Percentiles rank a stretch among this genome's conserved stretches.
Evolutionary conservation across 2,329 filamentous ascomycete species (phyloP).

Genomic region (Venturia oleaginea): DNA sequence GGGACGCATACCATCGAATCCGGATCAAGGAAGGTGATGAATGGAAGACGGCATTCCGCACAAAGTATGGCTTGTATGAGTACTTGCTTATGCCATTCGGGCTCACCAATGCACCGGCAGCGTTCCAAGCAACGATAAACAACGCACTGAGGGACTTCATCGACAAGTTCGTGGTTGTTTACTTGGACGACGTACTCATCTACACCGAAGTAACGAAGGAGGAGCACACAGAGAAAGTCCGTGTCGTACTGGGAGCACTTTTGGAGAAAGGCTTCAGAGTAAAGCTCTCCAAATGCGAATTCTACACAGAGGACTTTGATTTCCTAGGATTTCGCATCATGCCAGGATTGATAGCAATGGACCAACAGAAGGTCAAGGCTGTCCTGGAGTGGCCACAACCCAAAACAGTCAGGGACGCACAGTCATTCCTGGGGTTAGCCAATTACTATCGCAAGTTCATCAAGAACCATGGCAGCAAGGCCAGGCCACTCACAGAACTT

Average conservation of each 20-base stretch:
- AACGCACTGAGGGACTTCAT: slow-evolving; percentile 17
- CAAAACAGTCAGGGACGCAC: slow-evolving; percentile 6
- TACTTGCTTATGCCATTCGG: slow-evolving; percentile 24
- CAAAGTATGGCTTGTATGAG: slow-evolving; percentile 25
- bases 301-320: slow-evolving; percentile 22
- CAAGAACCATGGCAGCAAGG: background rate
- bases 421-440: background rate
- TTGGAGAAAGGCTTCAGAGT: slow-evolving; percentile 10
- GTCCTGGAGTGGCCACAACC: slow-evolving; percentile 19
- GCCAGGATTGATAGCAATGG: slow-evolving; percentile 19
- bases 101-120: slow-evolving; percentile 16
- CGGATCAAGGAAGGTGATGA: slow-evolving; percentile 25
- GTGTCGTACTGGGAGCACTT: slow-evolving; percentile 8
- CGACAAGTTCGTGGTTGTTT: slow-evolving; percentile 18
- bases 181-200: slow-evolving; percentile 21
- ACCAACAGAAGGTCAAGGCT: slow-evolving; percentile 17
- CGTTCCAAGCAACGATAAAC: slow-evolving; percentile 21
- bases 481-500: background rate
- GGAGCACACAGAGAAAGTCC: slow-evolving; percentile 14
- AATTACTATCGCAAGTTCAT: background rate
- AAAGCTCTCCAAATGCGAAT: slow-evolving; percentile 21
- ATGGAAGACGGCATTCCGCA: slow-evolving; percentile 30
- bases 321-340: slow-evolving; percentile 21
- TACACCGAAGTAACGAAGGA: slow-evolving; percentile 15
- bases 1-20: slow-evolving; percentile 26